phyloP scores from a whole-genome alignment of 2,329 filamentous ascomycete species.

The Penicillium glabrum region DNA sequence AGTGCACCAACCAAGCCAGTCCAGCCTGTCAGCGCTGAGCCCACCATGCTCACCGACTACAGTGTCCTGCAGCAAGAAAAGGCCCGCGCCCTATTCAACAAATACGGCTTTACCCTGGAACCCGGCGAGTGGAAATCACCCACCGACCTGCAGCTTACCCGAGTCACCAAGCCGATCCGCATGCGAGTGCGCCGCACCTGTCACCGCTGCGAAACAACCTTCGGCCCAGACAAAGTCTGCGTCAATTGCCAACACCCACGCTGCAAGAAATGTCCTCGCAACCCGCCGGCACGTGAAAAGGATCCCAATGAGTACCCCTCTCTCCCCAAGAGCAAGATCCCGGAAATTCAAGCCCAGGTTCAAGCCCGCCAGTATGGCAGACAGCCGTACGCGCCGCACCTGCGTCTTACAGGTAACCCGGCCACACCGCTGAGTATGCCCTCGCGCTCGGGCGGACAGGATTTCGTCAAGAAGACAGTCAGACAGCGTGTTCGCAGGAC shows the following conservation, averaged over 20 bases:
- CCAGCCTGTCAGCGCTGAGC: slow-evolving; percentile 13
- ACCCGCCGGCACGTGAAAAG: slow-evolving; percentile 67
- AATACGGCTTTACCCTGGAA: slow-evolving; percentile 47
- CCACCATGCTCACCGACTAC: slow-evolving; percentile 32
- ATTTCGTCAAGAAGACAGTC: slow-evolving; percentile 69
- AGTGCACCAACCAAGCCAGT: slow-evolving; percentile 4
- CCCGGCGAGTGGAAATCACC: slow-evolving; percentile 43
- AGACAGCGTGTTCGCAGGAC: slow-evolving; percentile 71
- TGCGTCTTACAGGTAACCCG: slow-evolving; percentile 31
- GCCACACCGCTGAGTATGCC: slow-evolving; percentile 49
- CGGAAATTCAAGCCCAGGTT: slow-evolving; percentile 33
- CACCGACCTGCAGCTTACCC: slow-evolving; percentile 35
- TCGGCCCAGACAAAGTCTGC: slow-evolving; percentile 72
- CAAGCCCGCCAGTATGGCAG: slow-evolving; percentile 44
- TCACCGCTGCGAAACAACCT: slow-evolving; percentile 75
- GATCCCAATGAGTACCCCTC: slow-evolving; percentile 51
- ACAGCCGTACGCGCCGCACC: slow-evolving; percentile 6
- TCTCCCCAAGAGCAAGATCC: slow-evolving; percentile 39
- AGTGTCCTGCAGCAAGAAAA: slow-evolving; percentile 43
- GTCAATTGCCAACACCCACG: slow-evolving; percentile 73
- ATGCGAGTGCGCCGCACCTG: slow-evolving; percentile 61
- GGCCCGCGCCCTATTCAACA: slow-evolving; percentile 46
- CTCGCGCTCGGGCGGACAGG: slow-evolving; percentile 66
- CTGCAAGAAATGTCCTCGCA: slow-evolving; percentile 77
- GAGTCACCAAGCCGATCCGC: slow-evolving; percentile 48